Evolutionary conservation across 257 asterid species (phyloP).

Genomic region (Nicotiana paniculata): DNA sequence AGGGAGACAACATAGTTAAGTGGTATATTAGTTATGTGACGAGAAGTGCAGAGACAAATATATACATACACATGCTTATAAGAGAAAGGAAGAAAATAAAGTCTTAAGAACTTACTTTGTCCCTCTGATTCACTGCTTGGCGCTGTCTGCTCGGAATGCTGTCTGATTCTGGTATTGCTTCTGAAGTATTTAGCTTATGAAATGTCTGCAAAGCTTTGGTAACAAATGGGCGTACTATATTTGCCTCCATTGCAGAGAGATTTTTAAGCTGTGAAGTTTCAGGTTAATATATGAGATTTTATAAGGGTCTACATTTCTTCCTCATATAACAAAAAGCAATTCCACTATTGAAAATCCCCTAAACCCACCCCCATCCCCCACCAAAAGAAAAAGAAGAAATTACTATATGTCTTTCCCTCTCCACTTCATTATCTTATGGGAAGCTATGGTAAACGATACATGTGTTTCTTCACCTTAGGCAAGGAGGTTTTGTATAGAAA

Average conservation of each 20-base stretch:
- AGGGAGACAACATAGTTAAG: neutral
- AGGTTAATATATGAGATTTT: neutral
- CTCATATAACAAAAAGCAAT: neutral
- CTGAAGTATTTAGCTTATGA: constrained; percentile 65
- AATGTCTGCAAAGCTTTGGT: constrained; percentile 76
- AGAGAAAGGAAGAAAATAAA: neutral
- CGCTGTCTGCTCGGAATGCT: constrained; percentile 54
- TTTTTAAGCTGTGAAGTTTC: constrained; percentile 63
- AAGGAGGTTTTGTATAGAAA: neutral
- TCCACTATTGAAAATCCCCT: neutral
- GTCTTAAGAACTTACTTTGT: constrained; percentile 50
- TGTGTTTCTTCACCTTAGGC: neutral
- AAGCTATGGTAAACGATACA: neutral
- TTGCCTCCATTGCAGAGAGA: constrained; percentile 94
- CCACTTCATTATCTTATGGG: neutral
- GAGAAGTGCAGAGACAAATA: neutral
- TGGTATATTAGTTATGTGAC: neutral
- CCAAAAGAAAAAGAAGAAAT: neutral
- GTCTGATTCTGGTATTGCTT: constrained; percentile 66
- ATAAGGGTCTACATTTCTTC: neutral
- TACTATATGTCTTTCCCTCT: neutral
- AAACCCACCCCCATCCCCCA: neutral
- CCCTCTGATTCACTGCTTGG: constrained; percentile 62
- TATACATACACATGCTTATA: neutral
- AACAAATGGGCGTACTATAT: constrained; percentile 84